These are phyloP conservation scores for Coemansia sp. DNA, from an alignment of 192 early-diverging fungal genomes.

Conservation along the genomic window DNA sequence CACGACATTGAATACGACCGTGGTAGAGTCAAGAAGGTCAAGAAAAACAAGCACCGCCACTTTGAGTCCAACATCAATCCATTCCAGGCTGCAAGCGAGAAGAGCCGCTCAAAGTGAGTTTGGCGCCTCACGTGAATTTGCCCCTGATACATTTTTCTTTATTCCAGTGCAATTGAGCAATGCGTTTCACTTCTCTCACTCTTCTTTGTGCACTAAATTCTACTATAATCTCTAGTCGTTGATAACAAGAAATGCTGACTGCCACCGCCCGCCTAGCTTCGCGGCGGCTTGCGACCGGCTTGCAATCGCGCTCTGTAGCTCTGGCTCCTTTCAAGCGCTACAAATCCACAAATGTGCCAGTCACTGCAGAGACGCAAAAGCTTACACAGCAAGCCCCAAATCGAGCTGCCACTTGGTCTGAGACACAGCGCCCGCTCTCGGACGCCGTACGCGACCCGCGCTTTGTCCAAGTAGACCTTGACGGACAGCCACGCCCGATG, in stretches of 20 bases:
- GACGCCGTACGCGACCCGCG: constrained; percentile 74
- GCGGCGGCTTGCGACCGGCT: constrained; percentile 23
- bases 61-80: constrained; percentile 48
- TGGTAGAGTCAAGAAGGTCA: constrained; percentile 72
- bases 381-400: constrained; percentile 71
- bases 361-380: constrained; percentile 19
- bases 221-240: neutral
- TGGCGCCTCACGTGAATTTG: neutral
- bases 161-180: constrained; percentile 1
- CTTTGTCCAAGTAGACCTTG: constrained; percentile 82
- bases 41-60: constrained; percentile 55
- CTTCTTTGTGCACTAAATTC: neutral
- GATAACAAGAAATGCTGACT: constrained; percentile 16
- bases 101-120: constrained; percentile 10
- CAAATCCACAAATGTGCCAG: constrained; percentile 40
- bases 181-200: neutral
- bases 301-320: constrained; percentile 4
- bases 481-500: constrained; percentile 82
- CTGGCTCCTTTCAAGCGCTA: constrained; percentile 15
- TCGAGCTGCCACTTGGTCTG: constrained; percentile 72
- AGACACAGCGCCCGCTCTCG: constrained; percentile 67
- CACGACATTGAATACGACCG: constrained; percentile 75
- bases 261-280: constrained; percentile 24
- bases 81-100: constrained; percentile 48
- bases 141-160: neutral